Percentiles rank a stretch among this genome's conserved stretches.
These are phyloP conservation scores for Backusella luteola DNA, from an alignment of 192 early-diverging fungal species.

Conservation along the genomic window DNA sequence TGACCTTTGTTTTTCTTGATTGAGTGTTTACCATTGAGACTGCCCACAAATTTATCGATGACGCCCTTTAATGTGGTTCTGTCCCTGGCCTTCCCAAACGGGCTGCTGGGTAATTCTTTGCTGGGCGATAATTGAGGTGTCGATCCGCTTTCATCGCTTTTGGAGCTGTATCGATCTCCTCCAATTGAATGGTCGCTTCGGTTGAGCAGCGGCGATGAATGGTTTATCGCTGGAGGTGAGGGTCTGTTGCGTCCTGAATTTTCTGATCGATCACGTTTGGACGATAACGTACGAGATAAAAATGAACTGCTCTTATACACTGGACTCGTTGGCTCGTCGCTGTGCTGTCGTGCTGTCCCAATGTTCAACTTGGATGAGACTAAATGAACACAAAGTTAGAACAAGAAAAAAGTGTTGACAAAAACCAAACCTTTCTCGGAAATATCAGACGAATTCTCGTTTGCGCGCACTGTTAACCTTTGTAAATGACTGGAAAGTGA, in stretches of 20 bases:
- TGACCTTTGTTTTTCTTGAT: slow-evolving; percentile 4
- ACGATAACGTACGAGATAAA: slow-evolving; percentile 25
- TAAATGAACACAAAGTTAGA: neutral
- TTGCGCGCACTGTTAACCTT: slow-evolving; percentile 11
- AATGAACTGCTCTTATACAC: slow-evolving; percentile 12
- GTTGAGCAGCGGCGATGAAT: slow-evolving; percentile 12
- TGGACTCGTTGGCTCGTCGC: neutral
- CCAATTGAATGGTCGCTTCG: neutral
- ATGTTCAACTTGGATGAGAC: neutral
- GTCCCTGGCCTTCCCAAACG: slow-evolving; percentile 28
- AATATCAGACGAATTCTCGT: slow-evolving; percentile 10
- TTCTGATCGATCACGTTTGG: slow-evolving; percentile 23
- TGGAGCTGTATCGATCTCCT: neutral
- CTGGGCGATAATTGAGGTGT: neutral
- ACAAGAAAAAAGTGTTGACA: neutral
- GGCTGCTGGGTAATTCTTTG: slow-evolving; percentile 5
- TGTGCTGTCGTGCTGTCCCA: neutral
- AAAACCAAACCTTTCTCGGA: slow-evolving; percentile 14
- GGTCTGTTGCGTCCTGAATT: slow-evolving; percentile 17
- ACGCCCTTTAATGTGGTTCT: slow-evolving; percentile 53
- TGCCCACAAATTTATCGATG: slow-evolving; percentile 50
- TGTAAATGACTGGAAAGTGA: slow-evolving; percentile 31
- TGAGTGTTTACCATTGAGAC: slow-evolving; percentile 36
- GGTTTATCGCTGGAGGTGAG: slow-evolving; percentile 5
- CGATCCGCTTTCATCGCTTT: neutral